Base-by-base conservation (phyloP, 2,329 filamentous ascomycete genomes). In the Fusarium sp. region DNA sequence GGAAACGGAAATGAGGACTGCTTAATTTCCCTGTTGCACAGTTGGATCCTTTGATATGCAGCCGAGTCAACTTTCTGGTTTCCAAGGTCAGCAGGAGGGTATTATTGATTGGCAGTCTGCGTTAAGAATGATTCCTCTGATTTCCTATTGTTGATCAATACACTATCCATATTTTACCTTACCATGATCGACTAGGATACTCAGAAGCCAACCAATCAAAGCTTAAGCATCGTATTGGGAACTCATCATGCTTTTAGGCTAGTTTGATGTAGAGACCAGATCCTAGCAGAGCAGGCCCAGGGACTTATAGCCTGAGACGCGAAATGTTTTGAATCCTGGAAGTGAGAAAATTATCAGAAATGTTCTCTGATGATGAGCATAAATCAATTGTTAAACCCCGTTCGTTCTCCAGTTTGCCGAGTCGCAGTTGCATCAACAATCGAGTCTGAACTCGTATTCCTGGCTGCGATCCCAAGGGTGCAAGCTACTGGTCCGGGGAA, bases 231-330 rank as follows among this genome's bases (percentile, higher is more conserved):
- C 13, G 29, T 29, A 46, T 34, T 41, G 34, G 53, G 15, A 45
- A 59, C 52, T 55, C 20, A 25, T 18, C 38, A 9, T 41, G n/a
- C 20, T 24, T 41, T 44, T 44, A 44, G 41, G 41, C 22, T 44
- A 44, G 41, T 24, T 44, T 22, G 34, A 41, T 41, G n/a, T 30
- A 43, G 24, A 62, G 20, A 30, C 44, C 45, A 48, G 34, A 34
- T 34, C 48, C 34, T 16, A 34, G 46, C 8, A 49, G 44, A 41
- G 20, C 20, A 41, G 32, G 30, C 40, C 15, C 43, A 46, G 29
- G 56, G 60, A 49, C 38, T 24, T 53, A 44, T 30, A 34, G 30
- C 43, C 52, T 70, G 67, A 70, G 67, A 70, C 67, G 43, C 15
- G 32, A 12, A 24, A 43, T 29, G 53, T 70, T 59, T 63, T 32